Evolutionary conservation across 2,329 filamentous ascomycete genomes (phyloP).

Genomic region (Sclerotinia subarctica): DNA sequence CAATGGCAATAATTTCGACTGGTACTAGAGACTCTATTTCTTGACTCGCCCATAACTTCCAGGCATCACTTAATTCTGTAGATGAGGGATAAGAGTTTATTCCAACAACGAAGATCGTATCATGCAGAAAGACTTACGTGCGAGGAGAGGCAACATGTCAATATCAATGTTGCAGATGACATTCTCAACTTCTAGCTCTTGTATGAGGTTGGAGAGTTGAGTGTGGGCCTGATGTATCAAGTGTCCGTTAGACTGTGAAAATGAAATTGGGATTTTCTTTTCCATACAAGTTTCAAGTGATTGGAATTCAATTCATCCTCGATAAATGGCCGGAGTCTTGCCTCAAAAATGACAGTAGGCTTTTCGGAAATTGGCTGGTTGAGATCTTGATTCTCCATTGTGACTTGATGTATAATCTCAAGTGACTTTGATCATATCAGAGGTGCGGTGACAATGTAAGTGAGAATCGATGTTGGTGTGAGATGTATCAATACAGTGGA

Average conservation of each 20-base stretch:
- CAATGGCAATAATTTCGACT: neutral
- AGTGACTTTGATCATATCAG: too few relatives aligned
- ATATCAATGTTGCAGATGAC: neutral
- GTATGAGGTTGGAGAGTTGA: neutral
- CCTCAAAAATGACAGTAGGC: constrained; percentile 8
- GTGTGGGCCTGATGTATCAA: neutral
- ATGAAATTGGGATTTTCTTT: neutral
- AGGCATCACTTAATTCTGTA: neutral
- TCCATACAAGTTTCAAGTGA: neutral
- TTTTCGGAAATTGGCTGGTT: neutral
- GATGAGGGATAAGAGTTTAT: neutral
- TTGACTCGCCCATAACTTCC: neutral
- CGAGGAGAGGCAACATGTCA: constrained; percentile 13
- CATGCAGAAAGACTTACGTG: neutral
- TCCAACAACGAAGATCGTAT: neutral
- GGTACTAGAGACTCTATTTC: neutral
- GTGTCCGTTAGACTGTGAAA: neutral
- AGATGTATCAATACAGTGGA: neutral
- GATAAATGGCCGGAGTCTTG: neutral
- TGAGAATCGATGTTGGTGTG: neutral
- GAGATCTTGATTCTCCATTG: neutral
- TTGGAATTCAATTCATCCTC: neutral
- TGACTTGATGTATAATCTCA: neutral
- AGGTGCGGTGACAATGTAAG: neutral
- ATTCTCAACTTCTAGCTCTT: constrained; percentile 1